Conservation (phyloP, 2,329 filamentous ascomycete species). For the Ustilaginoidea virens region DNA sequence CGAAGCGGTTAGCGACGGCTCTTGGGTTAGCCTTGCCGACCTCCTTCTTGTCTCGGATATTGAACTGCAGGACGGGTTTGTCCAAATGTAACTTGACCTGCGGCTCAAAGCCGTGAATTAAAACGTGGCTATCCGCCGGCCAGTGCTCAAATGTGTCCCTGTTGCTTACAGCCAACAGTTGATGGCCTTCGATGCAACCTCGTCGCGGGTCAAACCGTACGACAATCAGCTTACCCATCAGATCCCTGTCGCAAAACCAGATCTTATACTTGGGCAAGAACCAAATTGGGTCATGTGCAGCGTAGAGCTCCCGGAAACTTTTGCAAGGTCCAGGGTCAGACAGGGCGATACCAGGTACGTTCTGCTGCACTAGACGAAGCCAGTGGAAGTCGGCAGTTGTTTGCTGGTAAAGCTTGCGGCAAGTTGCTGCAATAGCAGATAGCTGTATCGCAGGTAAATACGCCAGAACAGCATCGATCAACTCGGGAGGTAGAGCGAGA, state of each 20-base stretch:
- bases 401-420: conserved; percentile 41
- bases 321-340: conserved; percentile 39
- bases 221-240: conserved; percentile 61
- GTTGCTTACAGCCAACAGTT: conserved; percentile 50
- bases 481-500: conserved; percentile 52
- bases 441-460: conserved; percentile 53
- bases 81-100: conserved; percentile 57
- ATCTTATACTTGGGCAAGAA: conserved; percentile 67
- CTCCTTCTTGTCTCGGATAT: conserved; percentile 10
- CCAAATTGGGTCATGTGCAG: conserved; percentile 66
- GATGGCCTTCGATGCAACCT: conserved; percentile 68
- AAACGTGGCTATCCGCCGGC: conserved; percentile 47
- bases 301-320: conserved; percentile 57
- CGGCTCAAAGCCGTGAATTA: conserved; percentile 61
- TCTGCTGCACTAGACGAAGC: conserved; percentile 51
- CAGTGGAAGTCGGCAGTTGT: conserved; percentile 55
- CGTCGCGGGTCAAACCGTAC: conserved; percentile 59
- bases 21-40: conserved; percentile 9
- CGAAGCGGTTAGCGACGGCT: conserved; percentile 23
- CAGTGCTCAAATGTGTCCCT: conserved; percentile 43
- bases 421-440: conserved; percentile 41
- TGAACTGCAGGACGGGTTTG: conserved; percentile 51
- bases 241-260: conserved; percentile 67
- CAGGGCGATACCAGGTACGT: conserved; percentile 43
- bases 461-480: conserved; percentile 56